Base-by-base conservation (phyloP, 2,329 filamentous ascomycete species). In the Neofusicoccum kwambonambiense region DNA sequence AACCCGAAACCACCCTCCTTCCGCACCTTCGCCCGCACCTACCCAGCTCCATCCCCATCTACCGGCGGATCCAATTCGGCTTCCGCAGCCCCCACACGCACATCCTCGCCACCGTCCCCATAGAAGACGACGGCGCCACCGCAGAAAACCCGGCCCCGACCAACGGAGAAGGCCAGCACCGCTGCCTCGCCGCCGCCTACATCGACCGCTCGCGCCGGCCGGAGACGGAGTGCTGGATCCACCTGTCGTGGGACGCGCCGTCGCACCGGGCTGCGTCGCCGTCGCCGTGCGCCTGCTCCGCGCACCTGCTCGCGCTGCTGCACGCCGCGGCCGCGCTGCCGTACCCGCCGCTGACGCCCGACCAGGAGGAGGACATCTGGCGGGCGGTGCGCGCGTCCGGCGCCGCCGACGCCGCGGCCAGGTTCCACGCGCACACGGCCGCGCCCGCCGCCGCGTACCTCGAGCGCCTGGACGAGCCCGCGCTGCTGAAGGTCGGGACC, bases 181-280 rank as follows among this genome's bases (percentile, higher is more conserved):
- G 17, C 41, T 78, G 76, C 70, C 87, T 90, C 71, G 81, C 83
- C 0, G 84, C 83, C 0, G 86, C 84, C 0, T 90, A 87, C 70
- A 72, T 89, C 5, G 89, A 91, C 73, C 80, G 88, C 19, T 83
- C 83, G 3, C 81, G 80, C 62, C 81, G 82, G 0, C 86, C 86
- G 0, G 88, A 90, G 71, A 90, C 89, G 0, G 84, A 90, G 67
- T 77, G 87, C 35, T 90, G 86, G 84, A 70, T 90, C 1, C 90
- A 88, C 68, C 60, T 62, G 22, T 54, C 37, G 37, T 22, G 27
- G 27, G 52, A 47, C 57, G 11, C 34, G 4, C 56, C 64, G 3
- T 31, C 39, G 11, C 57, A 62, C 44, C 4, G 13, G 13, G 8
- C 2, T 19, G 19, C n/a, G n/a, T n/a, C n/a, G n/a, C n/a, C n/a